Conservation (phyloP, 768 basidiomycete genomes). For the Mycena belliarum region DNA sequence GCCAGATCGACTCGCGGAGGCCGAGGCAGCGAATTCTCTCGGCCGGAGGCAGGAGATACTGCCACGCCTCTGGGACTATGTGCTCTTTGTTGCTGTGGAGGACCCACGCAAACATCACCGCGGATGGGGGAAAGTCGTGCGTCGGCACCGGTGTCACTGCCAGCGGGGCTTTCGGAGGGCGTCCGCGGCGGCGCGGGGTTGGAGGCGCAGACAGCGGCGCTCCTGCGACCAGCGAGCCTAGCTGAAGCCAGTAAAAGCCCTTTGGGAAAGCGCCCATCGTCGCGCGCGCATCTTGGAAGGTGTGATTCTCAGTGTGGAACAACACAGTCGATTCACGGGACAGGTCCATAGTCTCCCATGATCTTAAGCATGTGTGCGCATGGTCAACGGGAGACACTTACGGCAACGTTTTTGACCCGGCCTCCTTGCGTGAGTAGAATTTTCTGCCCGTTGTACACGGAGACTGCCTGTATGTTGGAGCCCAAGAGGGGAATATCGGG, state of each 20-base stretch:
- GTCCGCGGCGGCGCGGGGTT: background rate
- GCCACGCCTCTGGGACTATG: background rate
- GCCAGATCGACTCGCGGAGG: background rate
- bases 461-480: slow-evolving; percentile 14
- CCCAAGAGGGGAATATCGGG: slow-evolving; percentile 13
- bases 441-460: slow-evolving; percentile 27
- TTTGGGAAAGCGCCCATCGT: slow-evolving; percentile 24
- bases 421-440: slow-evolving; percentile 26
- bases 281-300: slow-evolving; percentile 18
- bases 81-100: background rate
- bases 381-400: background rate
- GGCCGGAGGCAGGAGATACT: background rate
- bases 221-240: background rate
- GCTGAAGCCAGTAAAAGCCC: slow-evolving; percentile 24
- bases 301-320: slow-evolving; percentile 25
- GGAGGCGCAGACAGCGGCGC: background rate
- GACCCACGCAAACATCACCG: background rate
- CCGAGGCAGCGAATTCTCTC: background rate
- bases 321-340: slow-evolving; percentile 18
- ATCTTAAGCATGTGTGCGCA: background rate
- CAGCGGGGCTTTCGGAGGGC: background rate
- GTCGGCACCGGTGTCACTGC: background rate
- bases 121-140: background rate
- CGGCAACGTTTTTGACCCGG: background rate
- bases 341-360: slow-evolving; percentile 5